Base-by-base conservation (phyloP, 306 rosid species). In the Castanospermum australe region DNA sequence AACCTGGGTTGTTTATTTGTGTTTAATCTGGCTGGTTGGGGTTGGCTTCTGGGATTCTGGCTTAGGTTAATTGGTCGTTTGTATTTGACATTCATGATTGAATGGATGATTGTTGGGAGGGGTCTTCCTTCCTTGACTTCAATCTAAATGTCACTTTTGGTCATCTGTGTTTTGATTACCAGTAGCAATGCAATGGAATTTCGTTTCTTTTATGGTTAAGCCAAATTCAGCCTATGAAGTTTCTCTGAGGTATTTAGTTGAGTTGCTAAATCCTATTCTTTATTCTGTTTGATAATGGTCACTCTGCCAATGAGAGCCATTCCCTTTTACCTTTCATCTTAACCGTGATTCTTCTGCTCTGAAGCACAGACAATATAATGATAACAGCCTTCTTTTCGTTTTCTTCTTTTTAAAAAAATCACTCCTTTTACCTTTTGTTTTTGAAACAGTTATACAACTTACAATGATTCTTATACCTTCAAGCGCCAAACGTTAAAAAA, bases 121-220 rank as follows among this genome's bases (percentile, higher is more conserved):
- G 10, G 8, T 3, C 0, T 55, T 67, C n/a, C 79, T 77, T 61
- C 71, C 67, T 70, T 71, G 84, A 82, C 44, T 73, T 81, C 74
- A 80, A 74, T 72, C 41, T 63, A 24, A 67, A 41, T 84, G 25
- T 59, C 25, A 45, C 41, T 50, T 48, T 50, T 57, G 38, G 15
- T 21, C 20, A 8, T 66, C 36, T 39, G 21, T 24, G 47, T 77
- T 77, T 76, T 76, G 39, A 9, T 77, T 41, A 36, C 24, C 35
- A 4, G n/a, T n/a, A n/a, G n/a, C n/a, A n/a, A n/a, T n/a, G 42
- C n/a, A 33, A 52, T 54, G 33, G 10, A 51, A 38, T 72, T 41
- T 63, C 25, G 32, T 45, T 51, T 48, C 41, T 77, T 61, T 62
- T 1, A 36, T 54, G 41, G 12, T 22, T 22, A n/a, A 13, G 18